Evolutionary conservation across 2,329 filamentous ascomycete genomes (phyloP), one percentile per base, ranked within the genome.

Genomic region (Parasarocladium wereldwijsianum): DNA sequence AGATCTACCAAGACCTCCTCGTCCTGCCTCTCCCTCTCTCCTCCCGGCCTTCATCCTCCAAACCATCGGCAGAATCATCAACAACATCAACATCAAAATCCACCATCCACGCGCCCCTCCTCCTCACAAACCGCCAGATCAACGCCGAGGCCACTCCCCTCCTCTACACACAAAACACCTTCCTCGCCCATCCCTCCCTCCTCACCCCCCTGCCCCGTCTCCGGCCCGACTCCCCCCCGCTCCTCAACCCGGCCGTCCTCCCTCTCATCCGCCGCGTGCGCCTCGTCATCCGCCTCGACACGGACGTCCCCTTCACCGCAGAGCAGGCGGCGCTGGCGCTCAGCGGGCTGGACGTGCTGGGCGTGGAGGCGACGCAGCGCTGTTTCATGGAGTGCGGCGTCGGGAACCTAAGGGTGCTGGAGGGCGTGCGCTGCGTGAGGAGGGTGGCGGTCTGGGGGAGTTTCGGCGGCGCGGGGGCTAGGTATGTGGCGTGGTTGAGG

Each of bases 1-100:
- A 62, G 32, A 58, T 64, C 37, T 63, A 62, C 47, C 34, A 42
- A 14, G 42, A 54, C 36, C 58, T 64, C 29, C 55, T 64, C 33
- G 35, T 43, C 37, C 43, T 57, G 25, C 39, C 45, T 5, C 51
- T 49, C 24, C 28, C 31, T 12, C 15, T 18, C 38, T 34, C 7
- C 33, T 21, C 22, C 28, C 32, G 17, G 34, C 29, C 28, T 27
- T 25, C 27, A 32, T n/a, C 13, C 27, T 44, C 22, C 11, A 24
- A 6, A 24, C 41, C 38, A 40, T 40, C 34, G 37, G 40, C 32
- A 38, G 40, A 36, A 29, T 35, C 34, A 31, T 32, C 34, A 34
- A 32, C 27, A 29, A 32, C 23, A 34, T 35, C n/a, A 36, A 34
- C 19, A 29, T 35, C 33, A 28, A 38, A 32, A 32, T 10, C 29